Percentiles rank a stretch among this genome's conserved stretches.
phyloP scores from a whole-genome alignment of 495 filamentous ascomycete genomes.

The Penicillium nucicola region DNA sequence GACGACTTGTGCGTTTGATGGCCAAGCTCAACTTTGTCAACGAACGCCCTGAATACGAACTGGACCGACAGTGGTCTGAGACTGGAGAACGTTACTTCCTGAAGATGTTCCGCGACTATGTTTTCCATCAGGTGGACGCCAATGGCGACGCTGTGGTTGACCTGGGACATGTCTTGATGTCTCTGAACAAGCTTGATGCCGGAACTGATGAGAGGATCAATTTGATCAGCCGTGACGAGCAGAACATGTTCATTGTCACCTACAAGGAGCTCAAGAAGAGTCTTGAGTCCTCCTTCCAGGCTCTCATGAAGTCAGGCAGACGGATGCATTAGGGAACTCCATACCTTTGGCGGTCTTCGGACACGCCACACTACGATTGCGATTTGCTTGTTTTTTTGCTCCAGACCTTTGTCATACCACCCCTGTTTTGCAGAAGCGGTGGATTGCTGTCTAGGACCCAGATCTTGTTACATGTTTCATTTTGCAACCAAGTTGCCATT shows the following conservation, averaged over 20 bases:
- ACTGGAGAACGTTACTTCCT: slow-evolving; percentile 86
- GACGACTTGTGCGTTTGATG: slow-evolving; percentile 76
- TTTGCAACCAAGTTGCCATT: slow-evolving; percentile 1
- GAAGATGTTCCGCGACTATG: slow-evolving; percentile 93
- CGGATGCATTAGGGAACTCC: slow-evolving; percentile 34
- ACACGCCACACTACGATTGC: neutral
- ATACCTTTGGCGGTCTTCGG: neutral
- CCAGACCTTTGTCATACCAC: neutral
- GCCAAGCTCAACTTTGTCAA: slow-evolving; percentile 81
- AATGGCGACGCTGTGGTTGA: slow-evolving; percentile 77
- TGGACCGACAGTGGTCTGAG: slow-evolving; percentile 76
- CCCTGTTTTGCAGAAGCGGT: neutral
- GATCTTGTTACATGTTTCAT: slow-evolving; percentile 2
- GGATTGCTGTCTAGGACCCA: neutral
- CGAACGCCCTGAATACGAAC: slow-evolving; percentile 81
- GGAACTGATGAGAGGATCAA: slow-evolving; percentile 82
- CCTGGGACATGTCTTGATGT: slow-evolving; percentile 77
- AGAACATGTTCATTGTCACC: slow-evolving; percentile 78
- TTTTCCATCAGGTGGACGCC: slow-evolving; percentile 91
- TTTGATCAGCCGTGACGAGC: slow-evolving; percentile 83
- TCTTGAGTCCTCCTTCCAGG: slow-evolving; percentile 73
- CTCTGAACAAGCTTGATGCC: slow-evolving; percentile 88
- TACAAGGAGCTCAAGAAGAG: slow-evolving; percentile 85
- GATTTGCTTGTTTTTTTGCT: neutral
- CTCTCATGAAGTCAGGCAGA: slow-evolving; percentile 60